Evolutionary conservation across 441 rosid species (phyloP).

Genomic region (Isatis lusitanica): DNA sequence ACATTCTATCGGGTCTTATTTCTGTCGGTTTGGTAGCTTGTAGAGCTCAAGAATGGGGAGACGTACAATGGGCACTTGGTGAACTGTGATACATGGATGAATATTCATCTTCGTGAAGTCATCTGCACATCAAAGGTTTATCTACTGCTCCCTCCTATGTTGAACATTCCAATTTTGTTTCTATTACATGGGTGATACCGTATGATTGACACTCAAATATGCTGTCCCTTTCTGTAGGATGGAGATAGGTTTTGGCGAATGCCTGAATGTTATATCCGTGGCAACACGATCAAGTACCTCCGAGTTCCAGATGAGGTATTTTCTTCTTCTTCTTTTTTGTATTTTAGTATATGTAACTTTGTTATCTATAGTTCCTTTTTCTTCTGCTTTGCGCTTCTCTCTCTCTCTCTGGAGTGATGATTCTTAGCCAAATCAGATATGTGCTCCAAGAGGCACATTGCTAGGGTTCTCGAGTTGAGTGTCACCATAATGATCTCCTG

Average conservation of each 20-base stretch:
- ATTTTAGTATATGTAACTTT: not conserved
- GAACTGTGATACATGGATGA: constrained; percentile 98
- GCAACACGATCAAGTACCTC: constrained; percentile 93
- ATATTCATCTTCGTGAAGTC: constrained; percentile 97
- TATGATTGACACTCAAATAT: not conserved
- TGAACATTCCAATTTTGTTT: not conserved
- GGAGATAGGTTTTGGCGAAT: constrained; percentile 98
- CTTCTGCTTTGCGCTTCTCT: too few species aligned
- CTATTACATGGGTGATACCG: not conserved
- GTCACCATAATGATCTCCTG: not conserved
- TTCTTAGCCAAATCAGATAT: constrained; percentile 40
- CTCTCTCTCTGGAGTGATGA: constrained; percentile 29
- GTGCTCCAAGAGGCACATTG: constrained; percentile 28
- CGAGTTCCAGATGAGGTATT: constrained; percentile 92
- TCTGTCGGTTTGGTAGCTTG: constrained; percentile 48
- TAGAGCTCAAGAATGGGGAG: constrained; percentile 95
- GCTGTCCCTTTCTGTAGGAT: constrained; percentile 49
- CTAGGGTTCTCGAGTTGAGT: not conserved
- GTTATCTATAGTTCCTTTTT: not conserved
- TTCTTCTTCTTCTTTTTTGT: not conserved
- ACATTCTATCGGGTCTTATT: not conserved
- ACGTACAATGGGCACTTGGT: constrained; percentile 97
- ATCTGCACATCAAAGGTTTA: constrained; percentile 91
- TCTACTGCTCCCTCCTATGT: not conserved
- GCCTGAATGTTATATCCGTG: constrained; percentile 97